These are phyloP conservation scores for Aspergillus quadricinctus DNA, from an alignment of 2,329 filamentous ascomycete species.

Conservation along the genomic window DNA sequence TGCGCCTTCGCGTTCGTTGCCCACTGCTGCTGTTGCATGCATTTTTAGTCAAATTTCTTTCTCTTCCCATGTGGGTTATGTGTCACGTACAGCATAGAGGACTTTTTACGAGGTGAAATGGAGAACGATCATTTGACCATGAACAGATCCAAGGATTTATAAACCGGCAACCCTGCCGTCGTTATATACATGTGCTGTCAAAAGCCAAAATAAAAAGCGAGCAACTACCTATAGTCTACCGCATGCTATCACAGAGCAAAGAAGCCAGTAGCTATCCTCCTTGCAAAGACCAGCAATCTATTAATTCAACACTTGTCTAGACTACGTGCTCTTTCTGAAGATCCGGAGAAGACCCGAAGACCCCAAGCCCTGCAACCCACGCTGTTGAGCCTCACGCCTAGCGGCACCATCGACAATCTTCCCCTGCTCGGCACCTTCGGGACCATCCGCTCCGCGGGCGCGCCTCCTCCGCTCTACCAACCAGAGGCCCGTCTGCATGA, in stretches of 20 bases:
- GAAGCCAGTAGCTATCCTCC: neutral
- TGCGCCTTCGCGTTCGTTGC: slow-evolving; percentile 20
- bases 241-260: neutral
- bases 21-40: slow-evolving; percentile 22
- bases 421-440: slow-evolving; percentile 8
- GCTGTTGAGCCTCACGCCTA: slow-evolving; percentile 31
- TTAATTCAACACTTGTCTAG: neutral
- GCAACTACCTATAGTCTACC: neutral
- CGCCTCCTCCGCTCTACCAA: slow-evolving; percentile 31
- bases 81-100: slow-evolving; percentile 27
- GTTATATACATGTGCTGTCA: neutral
- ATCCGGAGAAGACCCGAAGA: slow-evolving; percentile 2
- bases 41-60: slow-evolving; percentile 17
- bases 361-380: slow-evolving; percentile 34
- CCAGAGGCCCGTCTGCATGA: slow-evolving; percentile 63
- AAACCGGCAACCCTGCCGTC: too few relatives aligned
- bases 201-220: too few relatives aligned
- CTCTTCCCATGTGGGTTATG: slow-evolving; percentile 22
- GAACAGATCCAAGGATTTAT: slow-evolving; percentile 1
- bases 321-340: slow-evolving; percentile 1
- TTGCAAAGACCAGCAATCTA: neutral
- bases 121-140: slow-evolving; percentile 10
- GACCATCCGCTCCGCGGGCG: neutral
- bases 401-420: slow-evolving; percentile 31
- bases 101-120: slow-evolving; percentile 15